Evolutionary conservation across 306 rosid genomes (phyloP).

Genomic region (Boehmeria nivea): DNA sequence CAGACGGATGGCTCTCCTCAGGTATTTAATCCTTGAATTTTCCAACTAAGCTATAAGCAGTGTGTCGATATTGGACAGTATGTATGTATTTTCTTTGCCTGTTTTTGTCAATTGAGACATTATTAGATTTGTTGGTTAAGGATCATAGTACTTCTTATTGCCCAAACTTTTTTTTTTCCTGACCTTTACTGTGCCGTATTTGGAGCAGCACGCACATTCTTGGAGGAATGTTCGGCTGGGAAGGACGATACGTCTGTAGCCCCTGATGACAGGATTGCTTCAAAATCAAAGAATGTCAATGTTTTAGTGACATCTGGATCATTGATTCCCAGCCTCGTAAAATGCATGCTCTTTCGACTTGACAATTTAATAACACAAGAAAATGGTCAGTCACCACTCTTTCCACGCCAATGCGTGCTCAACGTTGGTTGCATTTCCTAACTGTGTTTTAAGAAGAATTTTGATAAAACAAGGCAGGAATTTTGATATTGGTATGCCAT

Average conservation of each 20-base stretch:
- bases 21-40: conserved; percentile 45
- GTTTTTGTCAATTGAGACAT: no score
- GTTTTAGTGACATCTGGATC: conserved; percentile 89
- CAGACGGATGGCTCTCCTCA: conserved; percentile 89
- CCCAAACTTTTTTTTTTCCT: no score
- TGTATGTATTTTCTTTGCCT: neutral
- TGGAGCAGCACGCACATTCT: conserved; percentile 57
- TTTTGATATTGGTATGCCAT: no score
- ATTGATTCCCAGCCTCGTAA: conserved; percentile 81
- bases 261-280: conserved; percentile 38
- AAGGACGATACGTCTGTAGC: conserved; percentile 31
- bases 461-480: no score
- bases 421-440: no score
- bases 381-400: conserved; percentile 49
- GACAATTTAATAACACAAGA: conserved; percentile 52
- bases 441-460: no score
- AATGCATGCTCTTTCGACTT: conserved; percentile 82
- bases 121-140: no score
- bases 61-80: neutral
- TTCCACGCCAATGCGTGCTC: conserved; percentile 14
- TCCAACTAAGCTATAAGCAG: neutral
- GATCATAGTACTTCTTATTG: no score
- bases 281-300: conserved; percentile 42
- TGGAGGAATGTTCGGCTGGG: conserved; percentile 62
- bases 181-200: conserved; percentile 4